phyloP scores from a whole-genome alignment of 2,329 filamentous ascomycete genomes.

The Ascochyta fabae region DNA sequence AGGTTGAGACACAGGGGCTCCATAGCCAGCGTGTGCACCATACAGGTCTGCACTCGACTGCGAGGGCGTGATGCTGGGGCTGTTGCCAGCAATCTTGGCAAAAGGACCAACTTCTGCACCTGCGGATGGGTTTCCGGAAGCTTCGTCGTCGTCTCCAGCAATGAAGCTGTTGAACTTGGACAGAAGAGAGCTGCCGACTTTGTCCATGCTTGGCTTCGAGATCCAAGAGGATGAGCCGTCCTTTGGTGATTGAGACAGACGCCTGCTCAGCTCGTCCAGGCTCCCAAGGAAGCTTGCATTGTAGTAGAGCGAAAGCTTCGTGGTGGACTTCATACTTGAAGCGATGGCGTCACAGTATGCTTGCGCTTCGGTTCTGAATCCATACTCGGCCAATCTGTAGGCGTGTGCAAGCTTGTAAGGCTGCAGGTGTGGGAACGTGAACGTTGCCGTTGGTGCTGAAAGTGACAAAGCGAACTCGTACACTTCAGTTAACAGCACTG shows the following conservation, averaged over 20 bases:
- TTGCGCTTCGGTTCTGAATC: slow-evolving; percentile 80
- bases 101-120: slow-evolving; percentile 75
- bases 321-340: slow-evolving; percentile 77
- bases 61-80: slow-evolving; percentile 60
- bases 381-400: slow-evolving; percentile 80
- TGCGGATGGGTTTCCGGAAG: slow-evolving; percentile 62
- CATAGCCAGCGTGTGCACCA: slow-evolving; percentile 67
- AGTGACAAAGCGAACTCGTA: slow-evolving; percentile 90
- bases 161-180: slow-evolving; percentile 97
- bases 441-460: slow-evolving; percentile 58
- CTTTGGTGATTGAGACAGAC: slow-evolving; percentile 84
- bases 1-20: slow-evolving; percentile 31
- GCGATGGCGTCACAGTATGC: slow-evolving; percentile 89
- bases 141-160: slow-evolving; percentile 82
- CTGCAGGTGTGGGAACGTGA: slow-evolving; percentile 79
- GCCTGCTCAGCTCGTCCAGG: slow-evolving; percentile 82
- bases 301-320: slow-evolving; percentile 85
- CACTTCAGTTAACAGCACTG: slow-evolving; percentile 91
- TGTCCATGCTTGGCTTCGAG: slow-evolving; percentile 92
- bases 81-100: slow-evolving; percentile 75
- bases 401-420: slow-evolving; percentile 93
- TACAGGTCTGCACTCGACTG: slow-evolving; percentile 76
- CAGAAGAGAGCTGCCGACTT: slow-evolving; percentile 89
- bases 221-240: slow-evolving; percentile 88
- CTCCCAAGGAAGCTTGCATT: slow-evolving; percentile 74